Conservation (phyloP, 2,329 filamentous ascomycete genomes). For the Ceratocystis eucalypticola region DNA sequence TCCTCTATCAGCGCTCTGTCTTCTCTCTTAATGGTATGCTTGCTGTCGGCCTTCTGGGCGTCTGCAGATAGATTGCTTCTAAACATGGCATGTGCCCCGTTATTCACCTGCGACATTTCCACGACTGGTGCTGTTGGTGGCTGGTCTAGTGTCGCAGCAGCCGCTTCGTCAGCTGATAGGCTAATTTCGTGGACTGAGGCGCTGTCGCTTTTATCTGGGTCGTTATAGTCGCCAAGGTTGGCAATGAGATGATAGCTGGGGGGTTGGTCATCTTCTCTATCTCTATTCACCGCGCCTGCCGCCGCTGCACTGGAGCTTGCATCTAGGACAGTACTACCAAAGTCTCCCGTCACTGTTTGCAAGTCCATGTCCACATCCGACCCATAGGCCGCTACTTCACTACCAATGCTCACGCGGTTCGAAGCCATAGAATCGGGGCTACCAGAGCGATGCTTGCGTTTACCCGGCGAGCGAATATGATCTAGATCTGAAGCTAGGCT, state of each 20-base stretch:
- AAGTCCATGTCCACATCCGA: background rate
- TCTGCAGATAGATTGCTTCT: background rate
- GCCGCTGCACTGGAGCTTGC: too few relatives aligned
- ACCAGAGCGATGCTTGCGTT: slow-evolving; percentile 34
- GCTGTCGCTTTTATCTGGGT: background rate
- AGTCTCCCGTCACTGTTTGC: background rate
- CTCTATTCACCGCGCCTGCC: too few relatives aligned
- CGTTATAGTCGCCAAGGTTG: background rate
- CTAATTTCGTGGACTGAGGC: background rate
- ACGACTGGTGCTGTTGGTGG: background rate
- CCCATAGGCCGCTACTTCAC: slow-evolving; percentile 15
- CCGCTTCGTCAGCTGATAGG: background rate
- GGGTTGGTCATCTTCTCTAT: background rate
- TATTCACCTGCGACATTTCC: slow-evolving; percentile 11
- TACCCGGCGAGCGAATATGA: slow-evolving; percentile 28
- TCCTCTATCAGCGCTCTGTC: background rate
- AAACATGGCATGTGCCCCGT: background rate
- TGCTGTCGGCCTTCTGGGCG: background rate
- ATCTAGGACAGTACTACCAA: too few relatives aligned
- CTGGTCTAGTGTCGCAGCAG: background rate
- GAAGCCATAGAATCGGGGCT: slow-evolving; percentile 34
- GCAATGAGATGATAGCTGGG: background rate
- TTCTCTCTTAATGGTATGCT: background rate
- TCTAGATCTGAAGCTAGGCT: background rate
- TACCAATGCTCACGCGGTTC: slow-evolving; percentile 25